Base-by-base conservation (phyloP, 1,139 yeast genomes). In the Candida tropicalis region DNA sequence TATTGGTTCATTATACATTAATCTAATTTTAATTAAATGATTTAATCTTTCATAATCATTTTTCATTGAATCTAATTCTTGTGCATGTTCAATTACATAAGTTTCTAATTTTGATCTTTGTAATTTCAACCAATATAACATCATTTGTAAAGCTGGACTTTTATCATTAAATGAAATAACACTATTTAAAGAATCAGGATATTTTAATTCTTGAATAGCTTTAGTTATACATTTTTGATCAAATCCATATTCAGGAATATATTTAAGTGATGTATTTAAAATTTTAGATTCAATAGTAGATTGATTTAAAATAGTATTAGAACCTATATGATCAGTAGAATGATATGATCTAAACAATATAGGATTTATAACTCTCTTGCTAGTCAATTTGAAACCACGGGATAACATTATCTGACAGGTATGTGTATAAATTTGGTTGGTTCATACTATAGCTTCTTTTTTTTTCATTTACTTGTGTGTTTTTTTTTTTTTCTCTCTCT, bases 211-310 rank as follows among this genome's bases (percentile, higher is more conserved):
- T 29, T 81, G 72, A 6, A 85, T 71, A 4, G 95, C 87, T 34
- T 73, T 65, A 1, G 78, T 68, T 6, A 93, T 68, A 10, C 96
- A 82, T 32, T 66, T 62, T 35, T 78, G 75, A 45, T 76, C 68
- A 61, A 93, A 89, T 2, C 98, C 98, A 45, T 65, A 70, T 40
- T 63, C 55, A 1, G 96, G 96, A 22, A 91, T 87, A 49, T 70
- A 70, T 26, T 63, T 65, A n/a, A 72, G 47, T 0, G 79, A 66
- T 46, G 64, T 64, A 36, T 61, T 51, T 40, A 73, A 58, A 18
- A 73, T 60, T 35, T 59, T 57, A 15, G 70, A 58, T 45, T 71
- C 77, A 11, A 70, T 57, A 25, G 57, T 52, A 2, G 33, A 16
- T 8, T 56, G 46, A 47, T 68, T 60, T 22, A 70, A 54, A 35